Evolutionary conservation across 1,284 basidiomycete genomes (phyloP).

Genomic region (Golubevia sp.): DNA sequence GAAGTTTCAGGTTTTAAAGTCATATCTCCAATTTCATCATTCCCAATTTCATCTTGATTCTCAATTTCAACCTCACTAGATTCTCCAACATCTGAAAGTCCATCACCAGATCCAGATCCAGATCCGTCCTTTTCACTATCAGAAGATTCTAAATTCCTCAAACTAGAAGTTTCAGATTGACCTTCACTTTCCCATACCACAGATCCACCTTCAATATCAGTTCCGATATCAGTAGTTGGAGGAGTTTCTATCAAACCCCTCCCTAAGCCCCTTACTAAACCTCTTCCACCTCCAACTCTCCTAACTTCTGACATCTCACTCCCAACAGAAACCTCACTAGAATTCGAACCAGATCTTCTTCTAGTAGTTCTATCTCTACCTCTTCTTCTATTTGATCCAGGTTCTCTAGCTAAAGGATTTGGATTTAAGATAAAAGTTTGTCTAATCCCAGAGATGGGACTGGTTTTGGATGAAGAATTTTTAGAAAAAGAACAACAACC

Average conservation of each 20-base stretch:
- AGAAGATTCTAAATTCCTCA: neutral
- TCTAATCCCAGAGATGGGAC: conserved; percentile 4
- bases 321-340: neutral
- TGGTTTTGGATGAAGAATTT: conserved; percentile 11
- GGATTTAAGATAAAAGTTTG: conserved; percentile 49
- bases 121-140: neutral
- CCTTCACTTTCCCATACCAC: neutral
- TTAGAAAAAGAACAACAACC: conserved; percentile 41
- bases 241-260: no score
- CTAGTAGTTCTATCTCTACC: neutral
- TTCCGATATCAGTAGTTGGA: neutral
- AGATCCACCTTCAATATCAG: neutral
- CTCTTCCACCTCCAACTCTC: neutral
- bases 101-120: neutral
- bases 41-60: no score
- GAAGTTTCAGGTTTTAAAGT: no score
- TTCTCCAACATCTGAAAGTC: neutral
- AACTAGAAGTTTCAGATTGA: neutral
- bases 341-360: neutral
- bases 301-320: neutral
- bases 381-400: neutral
- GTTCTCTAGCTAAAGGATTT: conserved; percentile 26
- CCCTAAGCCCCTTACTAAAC: no score
- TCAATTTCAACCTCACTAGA: no score
- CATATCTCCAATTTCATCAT: no score